Evolutionary conservation across 2,329 filamentous ascomycete genomes (phyloP).

Genomic region (Cladosporium sp.): DNA sequence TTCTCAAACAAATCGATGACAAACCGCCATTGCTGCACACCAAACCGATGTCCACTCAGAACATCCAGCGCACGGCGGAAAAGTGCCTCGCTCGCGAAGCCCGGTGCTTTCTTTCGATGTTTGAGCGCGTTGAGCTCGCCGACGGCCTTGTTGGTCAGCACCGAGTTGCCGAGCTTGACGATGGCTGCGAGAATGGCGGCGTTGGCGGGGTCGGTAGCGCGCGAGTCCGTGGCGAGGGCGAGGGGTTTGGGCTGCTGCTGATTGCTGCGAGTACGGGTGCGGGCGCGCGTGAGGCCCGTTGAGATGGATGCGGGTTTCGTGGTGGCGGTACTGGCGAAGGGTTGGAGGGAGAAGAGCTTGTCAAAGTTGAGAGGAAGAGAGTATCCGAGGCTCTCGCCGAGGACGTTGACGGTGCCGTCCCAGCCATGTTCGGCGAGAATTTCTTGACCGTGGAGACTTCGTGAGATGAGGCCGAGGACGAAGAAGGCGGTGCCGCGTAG

Average conservation of each 20-base stretch:
- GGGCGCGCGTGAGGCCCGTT: conserved; percentile 11
- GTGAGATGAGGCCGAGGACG: conserved; percentile 83
- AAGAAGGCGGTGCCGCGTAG: conserved; percentile 95
- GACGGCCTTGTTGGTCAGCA: conserved; percentile 81
- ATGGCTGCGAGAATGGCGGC: conserved; percentile 76
- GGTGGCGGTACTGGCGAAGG: conserved; percentile 13
- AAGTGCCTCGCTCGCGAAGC: conserved; percentile 68
- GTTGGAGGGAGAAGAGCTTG: conserved; percentile 64
- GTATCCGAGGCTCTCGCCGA: conserved; percentile 78
- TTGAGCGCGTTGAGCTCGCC: conserved; percentile 60
- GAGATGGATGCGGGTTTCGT: neutral
- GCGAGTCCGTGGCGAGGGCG: conserved; percentile 10
- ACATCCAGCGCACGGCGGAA: conserved; percentile 82
- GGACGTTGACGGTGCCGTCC: conserved; percentile 80
- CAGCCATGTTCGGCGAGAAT: conserved; percentile 85
- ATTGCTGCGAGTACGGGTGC: conserved; percentile 11
- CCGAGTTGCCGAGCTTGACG: conserved; percentile 85
- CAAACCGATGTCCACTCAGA: conserved; percentile 83
- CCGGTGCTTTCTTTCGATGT: conserved; percentile 58
- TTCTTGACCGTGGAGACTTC: conserved; percentile 85
- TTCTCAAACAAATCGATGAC: conserved; percentile 94
- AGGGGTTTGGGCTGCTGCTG: conserved; percentile 1
- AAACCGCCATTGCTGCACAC: conserved; percentile 78
- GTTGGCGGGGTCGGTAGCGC: conserved; percentile 52
- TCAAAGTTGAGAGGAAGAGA: conserved; percentile 76